phyloP scores from a whole-genome alignment of 2,329 filamentous ascomycete species.

The Nemania serpens region DNA sequence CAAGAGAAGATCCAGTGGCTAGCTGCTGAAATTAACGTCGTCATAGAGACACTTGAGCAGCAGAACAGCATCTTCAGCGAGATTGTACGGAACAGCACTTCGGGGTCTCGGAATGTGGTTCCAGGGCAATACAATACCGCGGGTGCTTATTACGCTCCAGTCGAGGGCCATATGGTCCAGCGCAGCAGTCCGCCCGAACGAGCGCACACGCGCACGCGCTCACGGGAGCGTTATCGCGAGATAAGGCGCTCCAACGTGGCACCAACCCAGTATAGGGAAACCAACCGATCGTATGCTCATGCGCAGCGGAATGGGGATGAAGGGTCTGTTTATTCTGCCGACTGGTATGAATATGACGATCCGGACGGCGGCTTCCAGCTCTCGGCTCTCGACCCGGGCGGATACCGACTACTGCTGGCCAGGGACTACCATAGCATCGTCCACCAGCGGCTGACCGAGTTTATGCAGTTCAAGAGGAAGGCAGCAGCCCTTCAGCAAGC shows the following conservation, averaged over 20 bases:
- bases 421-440: slow-evolving; percentile 46
- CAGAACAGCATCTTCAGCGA: slow-evolving; percentile 5
- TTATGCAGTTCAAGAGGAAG: slow-evolving; percentile 34
- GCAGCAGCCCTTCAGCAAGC: slow-evolving; percentile 36
- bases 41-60: slow-evolving; percentile 12
- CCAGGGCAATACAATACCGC: not conserved
- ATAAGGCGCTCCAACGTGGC: not conserved
- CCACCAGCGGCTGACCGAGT: slow-evolving; percentile 43
- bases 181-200: not conserved
- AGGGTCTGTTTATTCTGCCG: slow-evolving; percentile 2
- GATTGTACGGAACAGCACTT: not conserved
- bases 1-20: slow-evolving; percentile 18
- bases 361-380: slow-evolving; percentile 42
- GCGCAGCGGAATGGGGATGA: not conserved
- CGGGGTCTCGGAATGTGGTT: not conserved
- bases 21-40: slow-evolving; percentile 9
- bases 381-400: slow-evolving; percentile 44
- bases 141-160: not conserved
- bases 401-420: slow-evolving; percentile 46
- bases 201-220: not conserved
- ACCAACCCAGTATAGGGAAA: not conserved
- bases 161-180: not conserved
- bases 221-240: not conserved
- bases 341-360: slow-evolving; percentile 20
- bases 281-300: not conserved